These are phyloP conservation scores for Fusarium nisikadoi DNA, from an alignment of 2,329 filamentous ascomycete species.

Conservation along the genomic window DNA sequence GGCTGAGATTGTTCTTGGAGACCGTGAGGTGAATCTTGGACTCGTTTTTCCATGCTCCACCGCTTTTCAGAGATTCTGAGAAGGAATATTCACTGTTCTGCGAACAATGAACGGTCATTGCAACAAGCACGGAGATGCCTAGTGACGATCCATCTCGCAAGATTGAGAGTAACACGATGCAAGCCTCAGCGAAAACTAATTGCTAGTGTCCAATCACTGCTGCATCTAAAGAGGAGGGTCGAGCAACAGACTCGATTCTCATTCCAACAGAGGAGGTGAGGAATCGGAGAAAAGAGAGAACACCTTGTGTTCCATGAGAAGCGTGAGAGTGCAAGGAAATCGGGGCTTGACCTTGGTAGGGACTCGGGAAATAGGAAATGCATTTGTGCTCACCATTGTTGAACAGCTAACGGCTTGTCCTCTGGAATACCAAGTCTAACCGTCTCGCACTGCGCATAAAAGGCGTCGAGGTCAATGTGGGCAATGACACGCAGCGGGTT, in stretches of 20 bases:
- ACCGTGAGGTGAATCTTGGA: background rate
- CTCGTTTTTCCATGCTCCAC: background rate
- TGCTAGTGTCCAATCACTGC: constrained; percentile 2
- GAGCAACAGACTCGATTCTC: constrained; percentile 6
- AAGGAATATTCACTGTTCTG: background rate
- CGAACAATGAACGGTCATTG: background rate
- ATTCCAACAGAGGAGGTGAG: background rate
- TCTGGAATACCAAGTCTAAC: constrained; percentile 80
- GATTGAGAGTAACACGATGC: constrained; percentile 15
- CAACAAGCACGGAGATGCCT: background rate
- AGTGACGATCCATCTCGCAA: background rate
- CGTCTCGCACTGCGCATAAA: constrained; percentile 97
- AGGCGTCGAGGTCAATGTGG: constrained; percentile 95
- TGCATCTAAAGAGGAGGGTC: background rate
- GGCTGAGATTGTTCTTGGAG: too few species aligned
- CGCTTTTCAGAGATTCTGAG: background rate
- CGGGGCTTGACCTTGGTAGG: background rate
- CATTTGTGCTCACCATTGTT: constrained; percentile 75
- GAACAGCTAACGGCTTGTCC: constrained; percentile 86
- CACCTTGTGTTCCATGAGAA: background rate
- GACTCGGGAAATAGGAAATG: background rate
- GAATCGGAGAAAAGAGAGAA: background rate
- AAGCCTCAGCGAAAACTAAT: constrained; percentile 11
- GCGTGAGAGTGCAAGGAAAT: background rate
- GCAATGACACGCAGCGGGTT: constrained; percentile 88